A percentile compares a stretch with the other conserved stretches of the same genome.
Conservation (phyloP, 2,329 filamentous ascomycete genomes). For the Cordyceps sp. region DNA sequence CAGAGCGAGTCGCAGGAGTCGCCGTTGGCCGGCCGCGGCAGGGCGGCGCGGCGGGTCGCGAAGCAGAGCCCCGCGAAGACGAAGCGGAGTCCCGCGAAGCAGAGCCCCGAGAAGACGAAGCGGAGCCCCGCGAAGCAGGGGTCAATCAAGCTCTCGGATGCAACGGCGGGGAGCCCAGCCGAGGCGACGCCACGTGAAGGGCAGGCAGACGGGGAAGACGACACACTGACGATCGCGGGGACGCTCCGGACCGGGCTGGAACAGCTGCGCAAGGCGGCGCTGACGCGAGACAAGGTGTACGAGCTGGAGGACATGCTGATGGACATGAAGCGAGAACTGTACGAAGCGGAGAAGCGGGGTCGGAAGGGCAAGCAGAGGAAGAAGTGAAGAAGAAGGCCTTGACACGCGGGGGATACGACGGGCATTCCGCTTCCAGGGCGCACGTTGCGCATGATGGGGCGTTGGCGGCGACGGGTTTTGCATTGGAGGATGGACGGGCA, state of each 20-base stretch:
- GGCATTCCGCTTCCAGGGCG: too few relatives aligned
- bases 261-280: slow-evolving; percentile 37
- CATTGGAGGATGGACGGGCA: too few relatives aligned
- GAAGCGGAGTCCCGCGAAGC: neutral
- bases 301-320: slow-evolving; percentile 65
- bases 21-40: neutral
- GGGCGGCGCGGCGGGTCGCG: neutral
- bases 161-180: slow-evolving; percentile 1
- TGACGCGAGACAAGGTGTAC: slow-evolving; percentile 49
- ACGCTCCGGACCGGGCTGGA: slow-evolving; percentile 26
- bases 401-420: neutral
- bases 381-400: neutral
- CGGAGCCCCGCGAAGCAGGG: neutral
- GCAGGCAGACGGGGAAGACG: slow-evolving; percentile 3
- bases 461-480: too few relatives aligned
- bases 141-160: neutral
- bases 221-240: slow-evolving; percentile 11
- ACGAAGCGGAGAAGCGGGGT: slow-evolving; percentile 49
- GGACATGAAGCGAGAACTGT: slow-evolving; percentile 59
- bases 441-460: too few relatives aligned
- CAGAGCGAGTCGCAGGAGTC: slow-evolving; percentile 11
- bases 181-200: slow-evolving; percentile 3
- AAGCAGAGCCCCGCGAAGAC: neutral
- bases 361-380: slow-evolving; percentile 8
- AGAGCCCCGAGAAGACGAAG: neutral